phyloP scores from a whole-genome alignment of 768 basidiomycete species.

The Trametes maxima region DNA sequence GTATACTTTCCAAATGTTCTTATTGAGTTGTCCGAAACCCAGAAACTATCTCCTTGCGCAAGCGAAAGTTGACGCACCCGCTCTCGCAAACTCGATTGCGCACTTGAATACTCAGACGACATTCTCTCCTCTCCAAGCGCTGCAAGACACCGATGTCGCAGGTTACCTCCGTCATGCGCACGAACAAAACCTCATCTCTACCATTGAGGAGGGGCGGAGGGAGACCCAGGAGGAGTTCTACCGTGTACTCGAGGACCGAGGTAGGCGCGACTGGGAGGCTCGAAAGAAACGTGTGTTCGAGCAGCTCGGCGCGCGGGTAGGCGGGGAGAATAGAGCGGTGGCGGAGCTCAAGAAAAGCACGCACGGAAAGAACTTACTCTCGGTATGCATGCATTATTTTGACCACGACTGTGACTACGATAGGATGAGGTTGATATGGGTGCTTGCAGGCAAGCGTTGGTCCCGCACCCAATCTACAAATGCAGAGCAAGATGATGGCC shows the following conservation, averaged over 20 bases:
- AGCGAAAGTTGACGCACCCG: conserved; percentile 91
- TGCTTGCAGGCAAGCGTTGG: conserved; percentile 43
- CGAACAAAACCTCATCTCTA: conserved; percentile 92
- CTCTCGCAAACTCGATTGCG: conserved; percentile 80
- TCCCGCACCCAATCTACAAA: conserved; percentile 68
- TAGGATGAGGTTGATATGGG: background rate
- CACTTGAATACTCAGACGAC: conserved; percentile 80
- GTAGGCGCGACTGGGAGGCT: conserved; percentile 83
- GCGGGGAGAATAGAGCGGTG: conserved; percentile 55
- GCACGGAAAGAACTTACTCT: conserved; percentile 56
- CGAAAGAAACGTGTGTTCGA: conserved; percentile 90
- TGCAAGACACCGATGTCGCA: conserved; percentile 92
- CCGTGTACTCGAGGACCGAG: conserved; percentile 72
- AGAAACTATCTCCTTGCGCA: conserved; percentile 94
- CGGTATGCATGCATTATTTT: conserved; percentile 42
- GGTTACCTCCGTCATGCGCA: conserved; percentile 95
- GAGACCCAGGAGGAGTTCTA: conserved; percentile 89
- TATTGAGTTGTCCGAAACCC: background rate
- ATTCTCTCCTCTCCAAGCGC: conserved; percentile 86
- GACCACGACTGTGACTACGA: background rate
- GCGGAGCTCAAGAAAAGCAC: conserved; percentile 64
- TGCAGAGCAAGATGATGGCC: conserved; percentile 95
- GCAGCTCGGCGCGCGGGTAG: conserved; percentile 75
- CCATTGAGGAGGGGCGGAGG: conserved; percentile 87
- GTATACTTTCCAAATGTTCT: background rate